Percentiles rank a stretch among this genome's conserved stretches.
These are phyloP conservation scores for Thozetella sp. DNA, from an alignment of 495 filamentous ascomycete genomes.

Conservation along the genomic window DNA sequence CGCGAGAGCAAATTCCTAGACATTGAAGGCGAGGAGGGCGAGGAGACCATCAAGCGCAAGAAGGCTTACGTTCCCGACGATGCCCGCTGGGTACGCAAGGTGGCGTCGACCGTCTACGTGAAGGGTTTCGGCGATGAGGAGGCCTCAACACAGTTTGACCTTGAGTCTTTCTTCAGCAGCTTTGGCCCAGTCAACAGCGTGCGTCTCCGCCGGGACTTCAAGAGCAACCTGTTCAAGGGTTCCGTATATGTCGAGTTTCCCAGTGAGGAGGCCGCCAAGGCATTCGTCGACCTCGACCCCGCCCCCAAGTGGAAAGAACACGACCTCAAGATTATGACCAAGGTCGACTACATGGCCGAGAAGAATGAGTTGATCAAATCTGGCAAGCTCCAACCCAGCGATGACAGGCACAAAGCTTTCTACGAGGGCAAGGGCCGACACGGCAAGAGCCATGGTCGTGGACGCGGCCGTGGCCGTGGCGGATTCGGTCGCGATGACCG, in stretches of 20 bases:
- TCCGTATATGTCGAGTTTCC: slow-evolving; percentile 94
- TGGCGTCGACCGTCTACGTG: slow-evolving; percentile 46
- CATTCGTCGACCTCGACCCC: slow-evolving; percentile 77
- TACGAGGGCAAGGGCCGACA: slow-evolving; percentile 36
- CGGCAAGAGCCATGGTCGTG: slow-evolving; percentile 14
- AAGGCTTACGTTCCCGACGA: slow-evolving; percentile 50
- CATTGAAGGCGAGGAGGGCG: slow-evolving; percentile 61
- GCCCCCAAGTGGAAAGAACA: slow-evolving; percentile 80
- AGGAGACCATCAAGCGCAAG: slow-evolving; percentile 75
- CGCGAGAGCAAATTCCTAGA: slow-evolving; percentile 68
- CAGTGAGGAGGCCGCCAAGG: slow-evolving; percentile 70
- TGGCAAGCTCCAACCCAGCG: slow-evolving; percentile 64
- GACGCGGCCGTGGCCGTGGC: slow-evolving; percentile 30
- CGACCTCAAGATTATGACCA: slow-evolving; percentile 76
- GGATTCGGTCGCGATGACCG: slow-evolving; percentile 29
- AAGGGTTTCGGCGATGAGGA: slow-evolving; percentile 90
- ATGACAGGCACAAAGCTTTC: slow-evolving; percentile 18
- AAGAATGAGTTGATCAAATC: slow-evolving; percentile 77
- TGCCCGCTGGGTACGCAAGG: slow-evolving; percentile 22
- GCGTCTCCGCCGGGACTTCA: slow-evolving; percentile 75
- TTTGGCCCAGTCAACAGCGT: slow-evolving; percentile 81
- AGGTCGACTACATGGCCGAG: slow-evolving; percentile 81
- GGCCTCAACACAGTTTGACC: slow-evolving; percentile 80
- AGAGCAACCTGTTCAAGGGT: slow-evolving; percentile 76
- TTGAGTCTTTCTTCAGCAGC: slow-evolving; percentile 87